Base-by-base conservation (phyloP, 139 green algal genomes). In the Parachlorella kessleri region DNA sequence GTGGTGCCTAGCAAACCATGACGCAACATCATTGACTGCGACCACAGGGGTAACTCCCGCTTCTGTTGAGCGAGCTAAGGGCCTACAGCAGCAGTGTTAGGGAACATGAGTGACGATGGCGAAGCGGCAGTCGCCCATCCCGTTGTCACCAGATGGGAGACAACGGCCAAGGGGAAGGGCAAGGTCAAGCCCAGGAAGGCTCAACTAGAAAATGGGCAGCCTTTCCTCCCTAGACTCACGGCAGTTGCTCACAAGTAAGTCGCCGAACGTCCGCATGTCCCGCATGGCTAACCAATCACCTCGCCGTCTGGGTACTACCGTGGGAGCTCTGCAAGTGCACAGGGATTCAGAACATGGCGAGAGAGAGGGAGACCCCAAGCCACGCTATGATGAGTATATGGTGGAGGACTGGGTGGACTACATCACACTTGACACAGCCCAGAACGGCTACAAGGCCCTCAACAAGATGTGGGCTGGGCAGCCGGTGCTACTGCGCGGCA, bases 331-430 rank as follows among this genome's bases (percentile, higher is more conserved):
- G 8, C 36, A 4, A 1, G 2, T 66, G 0, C 8, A 66, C 83
- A 87, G 83, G 2, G 83, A 87, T 70, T 54, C 79, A 10, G 30
- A 87, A 59, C 79, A 85, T 68, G 83, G 83, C 32, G 83, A 82
- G 33, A 48, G 65, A 8, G 75, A 75, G 66, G 69, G 39, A 35
- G 72, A 85, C 72, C 80, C 80, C 2, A 68, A 33, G 8, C 79
- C 79, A 4, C 67, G 83, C 48, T 86, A 75, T 53, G 8, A 39
- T 28, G 36, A 64, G 33, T 6, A 33, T 4, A 33, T 75, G 23
- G 81, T 21, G 0, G 40, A 48, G 21, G 68, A n/a, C 18, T 87
- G 83, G 83, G 42, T 82, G 35, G 26, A 63, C 0, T 78, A 86
- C 37, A 24, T 86, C 1, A 35, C 41, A 26, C 55, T 88, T 42